phyloP scores from a whole-genome alignment of 495 filamentous ascomycete genomes.

The Beverwykella pulmonaria region DNA sequence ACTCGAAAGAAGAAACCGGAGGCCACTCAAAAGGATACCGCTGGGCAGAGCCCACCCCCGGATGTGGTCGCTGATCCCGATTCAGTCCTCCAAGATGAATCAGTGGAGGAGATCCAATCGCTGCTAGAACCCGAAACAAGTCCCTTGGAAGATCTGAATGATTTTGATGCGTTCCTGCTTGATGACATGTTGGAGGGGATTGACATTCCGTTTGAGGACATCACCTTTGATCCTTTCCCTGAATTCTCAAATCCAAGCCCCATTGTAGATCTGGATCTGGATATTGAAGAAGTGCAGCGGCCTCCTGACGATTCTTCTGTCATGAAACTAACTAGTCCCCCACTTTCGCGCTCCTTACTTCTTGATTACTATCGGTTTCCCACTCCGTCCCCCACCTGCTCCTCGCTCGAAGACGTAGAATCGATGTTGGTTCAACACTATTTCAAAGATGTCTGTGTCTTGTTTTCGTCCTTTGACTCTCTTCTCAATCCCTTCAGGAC shows the following conservation, averaged over 20 bases:
- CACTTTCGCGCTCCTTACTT: conserved; percentile 29
- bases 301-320: neutral
- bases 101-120: neutral
- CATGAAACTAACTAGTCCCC: conserved; percentile 3
- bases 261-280: neutral
- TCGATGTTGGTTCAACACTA: conserved; percentile 62
- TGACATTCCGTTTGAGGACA: conserved; percentile 1
- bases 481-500: conserved; percentile 62
- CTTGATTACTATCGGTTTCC: conserved; percentile 36
- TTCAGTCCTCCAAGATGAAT: neutral
- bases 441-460: conserved; percentile 60
- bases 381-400: conserved; percentile 8
- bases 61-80: neutral
- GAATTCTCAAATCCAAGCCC: conserved; percentile 5
- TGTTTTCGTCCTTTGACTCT: conserved; percentile 63
- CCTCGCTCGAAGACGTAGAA: conserved; percentile 33
- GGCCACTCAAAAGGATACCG: neutral
- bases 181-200: conserved; percentile 1
- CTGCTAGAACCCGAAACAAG: neutral
- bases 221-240: conserved; percentile 1
- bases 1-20: conserved; percentile 16
- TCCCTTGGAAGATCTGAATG: conserved; percentile 7
- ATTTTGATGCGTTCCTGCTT: conserved; percentile 15
- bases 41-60: neutral
- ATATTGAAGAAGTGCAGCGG: conserved; percentile 15